phyloP scores from a whole-genome alignment of 176 grass and related monocot genomes.

The Bromus sterilis region DNA sequence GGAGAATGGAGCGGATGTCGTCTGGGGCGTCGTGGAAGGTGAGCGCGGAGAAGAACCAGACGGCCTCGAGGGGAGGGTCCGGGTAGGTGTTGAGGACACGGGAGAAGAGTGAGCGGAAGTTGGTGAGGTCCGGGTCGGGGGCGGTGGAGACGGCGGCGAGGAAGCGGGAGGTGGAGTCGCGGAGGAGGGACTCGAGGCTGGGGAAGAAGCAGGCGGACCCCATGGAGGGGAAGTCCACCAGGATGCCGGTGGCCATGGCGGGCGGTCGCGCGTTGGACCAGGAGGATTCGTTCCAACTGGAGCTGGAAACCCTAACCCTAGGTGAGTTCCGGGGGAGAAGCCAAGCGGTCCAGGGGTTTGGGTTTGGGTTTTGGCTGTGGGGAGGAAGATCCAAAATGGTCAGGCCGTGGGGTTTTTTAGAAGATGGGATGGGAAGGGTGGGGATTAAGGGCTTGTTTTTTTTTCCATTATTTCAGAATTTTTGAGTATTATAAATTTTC shows the following conservation, averaged over 20 bases:
- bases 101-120: conserved; percentile 75
- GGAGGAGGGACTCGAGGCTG: conserved; percentile 69
- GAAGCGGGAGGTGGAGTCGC: conserved; percentile 75
- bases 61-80: conserved; percentile 75
- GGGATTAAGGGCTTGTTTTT: no score
- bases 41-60: conserved; percentile 94
- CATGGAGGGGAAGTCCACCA: conserved; percentile 53
- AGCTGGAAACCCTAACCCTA: conserved; percentile 56
- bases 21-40: conserved; percentile 66
- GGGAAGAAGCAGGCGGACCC: conserved; percentile 37
- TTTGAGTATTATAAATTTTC: no score
- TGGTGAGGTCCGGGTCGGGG: conserved; percentile 64
- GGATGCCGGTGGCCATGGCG: conserved; percentile 54
- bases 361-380: conserved; percentile 24
- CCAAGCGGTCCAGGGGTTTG: conserved; percentile 20
- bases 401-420: conserved; percentile 32
- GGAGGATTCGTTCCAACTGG: conserved; percentile 24
- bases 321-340: conserved; percentile 22
- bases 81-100: conserved; percentile 56
- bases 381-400: conserved; percentile 11
- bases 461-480: no score
- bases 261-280: neutral
- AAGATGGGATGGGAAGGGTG: neutral
- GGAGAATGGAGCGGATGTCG: conserved; percentile 64
- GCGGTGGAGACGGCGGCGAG: conserved; percentile 59